Evolutionary conservation across 208 protist species (phyloP).

Genomic region (Ichthyophonus hoferi): DNA sequence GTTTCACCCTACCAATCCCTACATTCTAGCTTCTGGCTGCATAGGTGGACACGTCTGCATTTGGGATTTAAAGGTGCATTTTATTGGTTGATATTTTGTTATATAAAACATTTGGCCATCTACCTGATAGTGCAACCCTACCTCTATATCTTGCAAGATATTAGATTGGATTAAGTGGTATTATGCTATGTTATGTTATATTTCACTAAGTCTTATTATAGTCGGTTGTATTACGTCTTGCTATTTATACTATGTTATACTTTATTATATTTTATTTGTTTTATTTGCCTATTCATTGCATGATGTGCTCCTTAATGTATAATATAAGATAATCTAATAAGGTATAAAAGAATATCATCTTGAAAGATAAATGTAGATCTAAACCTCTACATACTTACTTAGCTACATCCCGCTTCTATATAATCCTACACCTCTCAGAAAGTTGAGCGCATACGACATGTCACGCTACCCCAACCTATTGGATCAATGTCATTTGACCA

Average conservation of each 20-base stretch:
- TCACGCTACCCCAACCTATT: background rate
- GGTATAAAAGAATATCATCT: background rate
- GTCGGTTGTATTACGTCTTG: too few species aligned
- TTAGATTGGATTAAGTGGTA: too few species aligned
- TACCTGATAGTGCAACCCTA: background rate
- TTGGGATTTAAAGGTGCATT: background rate
- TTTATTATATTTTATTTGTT: too few species aligned
- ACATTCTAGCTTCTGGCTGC: background rate
- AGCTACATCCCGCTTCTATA: background rate
- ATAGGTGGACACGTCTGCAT: background rate
- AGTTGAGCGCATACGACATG: background rate
- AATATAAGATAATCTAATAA: background rate
- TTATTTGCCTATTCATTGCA: background rate
- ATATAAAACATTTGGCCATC: too few species aligned
- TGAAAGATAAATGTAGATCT: background rate
- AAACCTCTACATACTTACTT: background rate
- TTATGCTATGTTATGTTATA: too few species aligned
- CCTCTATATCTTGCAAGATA: too few species aligned
- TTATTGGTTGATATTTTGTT: too few species aligned
- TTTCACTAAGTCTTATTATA: too few species aligned
- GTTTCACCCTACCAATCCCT: background rate
- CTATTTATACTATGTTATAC: too few species aligned
- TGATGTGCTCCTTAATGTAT: background rate
- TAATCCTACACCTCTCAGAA: background rate
- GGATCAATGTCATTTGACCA: background rate